phyloP scores from a whole-genome alignment of 352 stramenopile species.

The Detonula confervacea region DNA sequence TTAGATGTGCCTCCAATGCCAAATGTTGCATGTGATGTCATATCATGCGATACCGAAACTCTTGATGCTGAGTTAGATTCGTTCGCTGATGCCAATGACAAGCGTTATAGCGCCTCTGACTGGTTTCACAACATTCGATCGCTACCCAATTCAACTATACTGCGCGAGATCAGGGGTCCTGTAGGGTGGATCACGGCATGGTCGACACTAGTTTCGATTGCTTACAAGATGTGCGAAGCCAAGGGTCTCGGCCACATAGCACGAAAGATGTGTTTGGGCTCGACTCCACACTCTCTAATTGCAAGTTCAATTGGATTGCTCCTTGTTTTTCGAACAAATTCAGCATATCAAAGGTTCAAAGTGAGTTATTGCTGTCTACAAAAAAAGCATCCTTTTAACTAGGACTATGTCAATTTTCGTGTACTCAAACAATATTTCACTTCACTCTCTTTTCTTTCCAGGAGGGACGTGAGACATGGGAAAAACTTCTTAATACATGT shows the following conservation, averaged over 20 bases:
- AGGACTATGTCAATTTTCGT: conserved; percentile 14
- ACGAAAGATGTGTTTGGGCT: conserved; percentile 61
- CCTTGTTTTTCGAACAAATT: conserved; percentile 86
- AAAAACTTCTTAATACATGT: conserved; percentile 75
- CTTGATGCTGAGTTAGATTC: conserved; percentile 43
- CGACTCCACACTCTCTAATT: conserved; percentile 72
- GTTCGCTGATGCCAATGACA: conserved; percentile 55
- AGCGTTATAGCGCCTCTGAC: conserved; percentile 68
- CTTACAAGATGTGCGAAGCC: too few relatives aligned
- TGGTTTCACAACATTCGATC: conserved; percentile 77
- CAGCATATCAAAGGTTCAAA: conserved; percentile 84
- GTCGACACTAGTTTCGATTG: too few relatives aligned
- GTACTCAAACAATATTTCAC: conserved; percentile 53
- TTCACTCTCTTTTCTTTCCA: too few relatives aligned
- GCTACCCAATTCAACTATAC: conserved; percentile 64
- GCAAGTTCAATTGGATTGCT: too few relatives aligned
- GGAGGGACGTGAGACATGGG: conserved; percentile 90
- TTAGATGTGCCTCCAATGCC: conserved; percentile 8
- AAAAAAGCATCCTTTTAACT: too few relatives aligned
- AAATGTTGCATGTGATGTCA: background rate
- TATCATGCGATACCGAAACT: conserved; percentile 23
- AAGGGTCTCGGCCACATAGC: too few relatives aligned
- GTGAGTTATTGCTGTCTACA: conserved; percentile 27
- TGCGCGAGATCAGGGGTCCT: conserved; percentile 60
- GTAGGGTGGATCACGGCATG: conserved; percentile 62